Conservation (phyloP, 306 rosid species). For the Pyrus bretschneideri region DNA sequence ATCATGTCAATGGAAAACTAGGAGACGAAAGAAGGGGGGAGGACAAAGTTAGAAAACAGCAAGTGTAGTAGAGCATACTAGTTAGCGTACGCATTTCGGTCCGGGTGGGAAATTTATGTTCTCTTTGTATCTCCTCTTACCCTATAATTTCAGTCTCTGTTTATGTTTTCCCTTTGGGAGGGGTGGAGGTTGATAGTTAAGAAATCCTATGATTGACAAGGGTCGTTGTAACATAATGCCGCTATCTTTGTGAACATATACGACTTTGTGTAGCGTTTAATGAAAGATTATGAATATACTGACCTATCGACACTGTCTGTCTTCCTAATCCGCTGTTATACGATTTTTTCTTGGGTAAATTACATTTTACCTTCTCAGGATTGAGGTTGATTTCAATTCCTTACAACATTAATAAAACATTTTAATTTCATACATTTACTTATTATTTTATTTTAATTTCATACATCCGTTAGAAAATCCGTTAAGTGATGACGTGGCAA, state of each 20-base stretch:
- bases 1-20: constrained; percentile 1
- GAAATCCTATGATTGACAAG: constrained; percentile 16
- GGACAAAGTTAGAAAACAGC: constrained; percentile 8
- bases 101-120: constrained; percentile 25
- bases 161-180: background rate
- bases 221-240: constrained; percentile 31
- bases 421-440: no score
- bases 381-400: no score
- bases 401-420: no score
- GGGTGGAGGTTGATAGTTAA: background rate
- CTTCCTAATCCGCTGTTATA: background rate
- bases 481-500: no score
- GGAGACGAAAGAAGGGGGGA: constrained; percentile 4
- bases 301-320: background rate
- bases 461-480: no score
- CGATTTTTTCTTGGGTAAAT: no score
- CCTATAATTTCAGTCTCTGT: background rate
- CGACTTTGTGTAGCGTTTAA: constrained; percentile 19
- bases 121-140: background rate
- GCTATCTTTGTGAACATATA: constrained; percentile 12
- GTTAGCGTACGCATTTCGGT: constrained; percentile 16
- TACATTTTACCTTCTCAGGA: no score
- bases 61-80: constrained; percentile 33
- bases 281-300: constrained; percentile 8
- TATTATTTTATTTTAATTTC: no score